Base-by-base conservation (phyloP, 1,284 basidiomycete genomes). In the Malassezia slooffiae region DNA sequence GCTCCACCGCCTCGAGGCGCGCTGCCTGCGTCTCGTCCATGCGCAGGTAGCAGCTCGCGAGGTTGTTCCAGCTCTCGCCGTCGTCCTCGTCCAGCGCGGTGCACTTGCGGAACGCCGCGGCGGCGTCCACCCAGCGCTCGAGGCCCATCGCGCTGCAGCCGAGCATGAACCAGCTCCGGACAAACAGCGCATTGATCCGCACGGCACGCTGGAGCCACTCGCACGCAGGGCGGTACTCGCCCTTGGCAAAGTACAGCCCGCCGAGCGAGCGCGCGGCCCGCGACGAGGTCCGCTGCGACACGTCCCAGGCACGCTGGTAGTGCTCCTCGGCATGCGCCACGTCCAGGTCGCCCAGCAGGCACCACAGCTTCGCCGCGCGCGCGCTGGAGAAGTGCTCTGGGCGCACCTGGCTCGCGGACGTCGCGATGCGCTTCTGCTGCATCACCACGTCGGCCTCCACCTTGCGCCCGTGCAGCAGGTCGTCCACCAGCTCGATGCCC, bases 51-150 rank as follows among this genome's bases (percentile, higher is more conserved):
- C 90, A 83, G 52, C 83, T 90, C 17, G 91, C 93, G 41, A 99
- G 74, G 70, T 99, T 99, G 68, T 84, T 95, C 93, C 93, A 97
- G 54, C 87, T 90, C 75, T 97, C 91, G 3, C 80, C 85, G 64
- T 99, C 90, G 58, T 97, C 91, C 50, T 91, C 87, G 52, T 96
- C 90, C 49, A 97, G 80, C 8, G 78, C 74, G 0, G 93, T 88
- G 59, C 86, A 88, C 27, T 90, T 76, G 36, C 76, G 74, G 71
- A 97, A 97, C 1, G 85, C 82, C 35, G 83, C 80, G 44, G 81
- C 79, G 1, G 83, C 90, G 20, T 81, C 81, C 20, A 77, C 76
- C 89, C 88, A 67, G 26, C 46, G 43, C 41, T 91, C 83, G 48
- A 76, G 62, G 15, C 83, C 77, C 72, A 93, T 80, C 54, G 76